phyloP scores from a whole-genome alignment of 257 asterid species.

The Leonotis leonurus region DNA sequence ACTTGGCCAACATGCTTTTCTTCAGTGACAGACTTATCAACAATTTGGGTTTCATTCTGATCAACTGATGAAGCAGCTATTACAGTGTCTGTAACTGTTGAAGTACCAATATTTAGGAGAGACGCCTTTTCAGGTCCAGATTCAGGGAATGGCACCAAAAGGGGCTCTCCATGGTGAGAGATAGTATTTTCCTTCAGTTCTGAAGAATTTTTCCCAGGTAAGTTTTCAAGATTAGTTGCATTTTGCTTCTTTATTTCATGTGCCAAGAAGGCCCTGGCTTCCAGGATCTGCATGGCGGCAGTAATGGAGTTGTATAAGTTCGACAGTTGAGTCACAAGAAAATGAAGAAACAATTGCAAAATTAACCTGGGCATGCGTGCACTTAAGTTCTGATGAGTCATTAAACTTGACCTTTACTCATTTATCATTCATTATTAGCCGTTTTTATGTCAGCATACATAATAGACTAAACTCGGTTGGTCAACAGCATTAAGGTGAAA shows the following conservation, averaged over 20 bases:
- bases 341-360: neutral
- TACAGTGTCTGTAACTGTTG: constrained; percentile 19
- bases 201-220: constrained; percentile 17
- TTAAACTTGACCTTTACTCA: neutral
- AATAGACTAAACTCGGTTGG: neutral
- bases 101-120: constrained; percentile 17
- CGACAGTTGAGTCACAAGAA: neutral
- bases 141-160: constrained; percentile 39
- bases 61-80: constrained; percentile 32
- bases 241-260: constrained; percentile 41
- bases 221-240: constrained; percentile 24
- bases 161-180: constrained; percentile 38
- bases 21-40: constrained; percentile 25
- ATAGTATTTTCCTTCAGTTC: constrained; percentile 28
- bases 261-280: constrained; percentile 62
- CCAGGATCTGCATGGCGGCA: constrained; percentile 46
- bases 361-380: neutral
- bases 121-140: constrained; percentile 18
- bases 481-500: neutral
- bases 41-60: constrained; percentile 30
- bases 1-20: constrained; percentile 24
- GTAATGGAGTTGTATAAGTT: constrained; percentile 3
- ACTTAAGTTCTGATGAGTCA: neutral
- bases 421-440: neutral
- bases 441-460: neutral